phyloP scores from a whole-genome alignment of 371 early-diverging fungal species.

The Phascolomyces articulosus region DNA sequence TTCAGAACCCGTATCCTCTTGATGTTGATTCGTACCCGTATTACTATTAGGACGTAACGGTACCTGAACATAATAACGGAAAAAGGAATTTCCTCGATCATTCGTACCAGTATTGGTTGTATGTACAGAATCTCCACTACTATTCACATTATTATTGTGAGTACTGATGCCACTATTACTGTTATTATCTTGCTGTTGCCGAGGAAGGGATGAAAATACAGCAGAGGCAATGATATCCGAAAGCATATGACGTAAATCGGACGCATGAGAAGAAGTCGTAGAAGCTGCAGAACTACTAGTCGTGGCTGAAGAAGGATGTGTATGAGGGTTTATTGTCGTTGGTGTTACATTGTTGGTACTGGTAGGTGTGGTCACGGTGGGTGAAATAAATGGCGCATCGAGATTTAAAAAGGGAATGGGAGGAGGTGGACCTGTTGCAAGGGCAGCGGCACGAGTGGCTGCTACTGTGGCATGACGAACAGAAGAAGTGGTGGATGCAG shows the following conservation, averaged over 20 bases:
- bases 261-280: slow-evolving; percentile 21
- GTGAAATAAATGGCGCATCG: slow-evolving; percentile 9
- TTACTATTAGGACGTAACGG: neutral
- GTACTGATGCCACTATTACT: neutral
- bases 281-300: slow-evolving; percentile 31
- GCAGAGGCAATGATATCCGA: slow-evolving; percentile 29
- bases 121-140: neutral
- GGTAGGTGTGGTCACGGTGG: neutral
- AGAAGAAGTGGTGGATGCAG: slow-evolving; percentile 16
- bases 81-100: neutral
- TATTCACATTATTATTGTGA: slow-evolving; percentile 5
- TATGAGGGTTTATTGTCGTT: neutral
- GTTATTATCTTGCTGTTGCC: slow-evolving; percentile 4
- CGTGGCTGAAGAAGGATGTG: neutral
- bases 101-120: neutral
- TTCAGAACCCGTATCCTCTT: neutral
- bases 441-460: slow-evolving; percentile 27
- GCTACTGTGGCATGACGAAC: slow-evolving; percentile 29
- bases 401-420: slow-evolving; percentile 8
- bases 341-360: slow-evolving; percentile 17
- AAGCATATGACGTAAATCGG: slow-evolving; percentile 26
- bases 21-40: neutral
- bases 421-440: slow-evolving; percentile 27
- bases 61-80: slow-evolving; percentile 7
- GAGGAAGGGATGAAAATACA: slow-evolving; percentile 16